Base-by-base conservation (phyloP, 345 rosid species). In the Citrus unshiu region DNA sequence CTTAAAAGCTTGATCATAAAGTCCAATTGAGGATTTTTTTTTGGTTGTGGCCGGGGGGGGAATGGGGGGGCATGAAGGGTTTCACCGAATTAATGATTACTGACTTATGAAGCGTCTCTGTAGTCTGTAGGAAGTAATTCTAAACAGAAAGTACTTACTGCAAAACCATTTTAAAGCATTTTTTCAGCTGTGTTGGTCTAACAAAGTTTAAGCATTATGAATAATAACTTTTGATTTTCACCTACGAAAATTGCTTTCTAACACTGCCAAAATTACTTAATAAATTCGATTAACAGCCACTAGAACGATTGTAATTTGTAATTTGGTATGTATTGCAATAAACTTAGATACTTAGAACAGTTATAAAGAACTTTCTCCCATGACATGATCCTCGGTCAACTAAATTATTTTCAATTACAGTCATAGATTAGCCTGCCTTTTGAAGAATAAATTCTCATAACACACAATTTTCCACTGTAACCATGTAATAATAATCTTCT, bases 401-500 rank as follows among this genome's bases (percentile, higher is more conserved):
- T 68, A 58, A 27, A 77, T 58, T 54, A 27, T 68, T 68, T 67
- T 51, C 24, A 65, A 65, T 77, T 18, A 29, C 39, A 68, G 59
- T 57, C 58, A 58, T 77, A 77, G 74, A 77, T 77, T 59, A 39
- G 19, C 43, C 43, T 25, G 32, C 59, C 67, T 27, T 77, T 27
- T 10, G 18, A 35, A 37, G 68, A 58, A 56, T 25, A 39, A 77
- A 40, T 57, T 65, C 63, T 43, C 30, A 32, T 8, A 30, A 5
- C 2, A 46, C 14, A 51, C 32, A 49, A 46, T 19, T 70, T 27
- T 49, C 25, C 18, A 4, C 29, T 27, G 73, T 12, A 2, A 51
- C 19, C 69, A 35, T 54, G 5, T 24, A 9, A 19, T 16, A 29
- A 70, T 30, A 35, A 66, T 18, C 34, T 29, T 43, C 58, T 18